Percentiles rank a stretch among this genome's conserved stretches.
Evolutionary conservation across 2,329 filamentous ascomycete genomes (phyloP).

Genomic region (Ophiostoma sp.): DNA sequence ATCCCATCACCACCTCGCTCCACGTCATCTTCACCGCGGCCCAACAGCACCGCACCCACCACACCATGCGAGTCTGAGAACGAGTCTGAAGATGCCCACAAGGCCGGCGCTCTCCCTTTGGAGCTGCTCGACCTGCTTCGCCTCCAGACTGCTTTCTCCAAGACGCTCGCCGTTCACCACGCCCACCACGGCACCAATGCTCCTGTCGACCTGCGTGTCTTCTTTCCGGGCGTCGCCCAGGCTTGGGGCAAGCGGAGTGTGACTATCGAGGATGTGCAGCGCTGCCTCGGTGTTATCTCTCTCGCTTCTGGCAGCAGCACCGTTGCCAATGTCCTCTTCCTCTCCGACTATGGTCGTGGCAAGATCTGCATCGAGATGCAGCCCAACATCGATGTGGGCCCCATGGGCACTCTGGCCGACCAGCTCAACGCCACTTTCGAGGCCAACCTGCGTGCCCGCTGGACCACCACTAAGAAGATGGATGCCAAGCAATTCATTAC

Average conservation of each 20-base stretch:
- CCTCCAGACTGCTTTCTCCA: slow-evolving; percentile 67
- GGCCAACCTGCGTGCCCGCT: slow-evolving; percentile 50
- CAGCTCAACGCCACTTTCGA: slow-evolving; percentile 57
- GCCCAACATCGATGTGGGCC: slow-evolving; percentile 36
- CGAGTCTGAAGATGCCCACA: slow-evolving; percentile 31
- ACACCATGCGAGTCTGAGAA: slow-evolving; percentile 42
- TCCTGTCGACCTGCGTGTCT: slow-evolving; percentile 61
- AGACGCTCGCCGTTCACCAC: slow-evolving; percentile 66
- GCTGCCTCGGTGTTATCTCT: slow-evolving; percentile 60
- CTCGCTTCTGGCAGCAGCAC: neutral
- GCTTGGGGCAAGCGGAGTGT: slow-evolving; percentile 73
- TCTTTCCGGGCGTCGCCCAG: slow-evolving; percentile 64
- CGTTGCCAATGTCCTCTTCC: slow-evolving; percentile 37
- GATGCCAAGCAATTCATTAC: slow-evolving; percentile 53
- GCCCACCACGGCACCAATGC: slow-evolving; percentile 65
- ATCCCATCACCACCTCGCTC: slow-evolving; percentile 34
- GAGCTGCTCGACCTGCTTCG: slow-evolving; percentile 61
- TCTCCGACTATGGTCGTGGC: slow-evolving; percentile 46
- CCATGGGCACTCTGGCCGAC: slow-evolving; percentile 47
- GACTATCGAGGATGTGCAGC: slow-evolving; percentile 63
- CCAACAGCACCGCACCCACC: slow-evolving; percentile 41
- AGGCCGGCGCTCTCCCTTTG: slow-evolving; percentile 43
- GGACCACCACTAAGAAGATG: slow-evolving; percentile 39
- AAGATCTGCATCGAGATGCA: slow-evolving; percentile 59
- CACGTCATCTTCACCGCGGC: slow-evolving; percentile 25